Evolutionary conservation across 495 filamentous ascomycete species (phyloP).

Genomic region (Penicillium samsonianum): DNA sequence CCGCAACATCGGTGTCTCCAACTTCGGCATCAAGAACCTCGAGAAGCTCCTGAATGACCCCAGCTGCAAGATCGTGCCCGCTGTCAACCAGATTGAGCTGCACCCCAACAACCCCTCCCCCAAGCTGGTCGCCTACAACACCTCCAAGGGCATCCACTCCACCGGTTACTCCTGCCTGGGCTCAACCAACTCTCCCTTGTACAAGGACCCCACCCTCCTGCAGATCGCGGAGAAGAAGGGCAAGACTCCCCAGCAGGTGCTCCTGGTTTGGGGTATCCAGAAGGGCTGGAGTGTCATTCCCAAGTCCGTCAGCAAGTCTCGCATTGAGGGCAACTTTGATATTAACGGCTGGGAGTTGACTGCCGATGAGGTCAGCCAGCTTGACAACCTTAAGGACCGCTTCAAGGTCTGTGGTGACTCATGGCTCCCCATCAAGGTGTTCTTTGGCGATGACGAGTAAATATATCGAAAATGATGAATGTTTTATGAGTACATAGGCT

Average conservation of each 20-base stretch:
- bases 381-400: slow-evolving; percentile 64
- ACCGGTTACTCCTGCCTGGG: slow-evolving; percentile 71
- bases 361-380: slow-evolving; percentile 61
- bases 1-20: slow-evolving; percentile 68
- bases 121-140: slow-evolving; percentile 74
- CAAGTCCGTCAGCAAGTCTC: slow-evolving; percentile 63
- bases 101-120: slow-evolving; percentile 80
- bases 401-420: slow-evolving; percentile 73
- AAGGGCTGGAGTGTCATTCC: slow-evolving; percentile 75
- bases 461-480: slow-evolving; percentile 11
- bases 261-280: slow-evolving; percentile 69
- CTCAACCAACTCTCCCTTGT: slow-evolving; percentile 55
- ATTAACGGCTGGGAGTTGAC: slow-evolving; percentile 68
- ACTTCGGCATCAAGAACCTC: slow-evolving; percentile 62
- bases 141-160: slow-evolving; percentile 65
- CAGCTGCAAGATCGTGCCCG: slow-evolving; percentile 65
- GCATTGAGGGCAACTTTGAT: slow-evolving; percentile 65
- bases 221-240: slow-evolving; percentile 65
- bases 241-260: slow-evolving; percentile 66
- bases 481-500: slow-evolving; percentile 18
- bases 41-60: slow-evolving; percentile 57
- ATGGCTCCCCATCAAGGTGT: slow-evolving; percentile 77
- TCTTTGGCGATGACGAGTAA: slow-evolving; percentile 85
- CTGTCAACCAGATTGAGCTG: slow-evolving; percentile 91
- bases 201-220: slow-evolving; percentile 59